A percentile compares a stretch with the other conserved stretches of the same genome.
Conservation (phyloP, 176 grass and related monocot species). For the Triticum urartu region DNA sequence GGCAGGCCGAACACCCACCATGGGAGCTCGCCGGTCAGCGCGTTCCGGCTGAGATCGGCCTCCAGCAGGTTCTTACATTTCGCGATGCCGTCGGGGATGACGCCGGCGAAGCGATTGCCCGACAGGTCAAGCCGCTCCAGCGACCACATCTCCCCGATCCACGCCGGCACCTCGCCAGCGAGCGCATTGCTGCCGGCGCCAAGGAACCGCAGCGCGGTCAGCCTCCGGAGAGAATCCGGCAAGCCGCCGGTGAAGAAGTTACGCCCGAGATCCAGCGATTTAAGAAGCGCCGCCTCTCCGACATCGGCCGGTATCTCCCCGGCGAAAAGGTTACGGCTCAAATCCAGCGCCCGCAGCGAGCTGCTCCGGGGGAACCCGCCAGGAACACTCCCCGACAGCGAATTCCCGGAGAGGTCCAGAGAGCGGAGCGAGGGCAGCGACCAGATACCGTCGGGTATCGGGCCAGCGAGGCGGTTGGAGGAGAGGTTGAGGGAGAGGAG, state of each 20-base stretch:
- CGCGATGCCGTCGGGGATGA: conserved; percentile 60
- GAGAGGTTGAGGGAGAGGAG: conserved; percentile 80
- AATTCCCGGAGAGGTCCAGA: conserved; percentile 81
- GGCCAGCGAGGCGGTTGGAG: conserved; percentile 64
- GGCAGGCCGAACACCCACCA: conserved; percentile 75
- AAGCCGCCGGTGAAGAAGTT: conserved; percentile 68
- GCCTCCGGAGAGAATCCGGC: conserved; percentile 59
- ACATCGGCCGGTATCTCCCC: conserved; percentile 73
- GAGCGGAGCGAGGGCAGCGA: conserved; percentile 64
- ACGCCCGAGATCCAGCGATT: conserved; percentile 65
- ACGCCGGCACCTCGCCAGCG: conserved; percentile 51
- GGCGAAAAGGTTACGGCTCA: conserved; percentile 70
- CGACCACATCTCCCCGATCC: conserved; percentile 86
- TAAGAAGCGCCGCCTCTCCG: conserved; percentile 60
- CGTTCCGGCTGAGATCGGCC: conserved; percentile 68
- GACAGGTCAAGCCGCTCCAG: conserved; percentile 76
- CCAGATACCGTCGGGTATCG: conserved; percentile 65
- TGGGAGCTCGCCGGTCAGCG: conserved; percentile 70
- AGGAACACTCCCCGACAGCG: conserved; percentile 56
- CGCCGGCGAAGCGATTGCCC: conserved; percentile 61
- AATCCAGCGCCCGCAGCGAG: conserved; percentile 51
- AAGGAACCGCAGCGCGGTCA: conserved; percentile 51
- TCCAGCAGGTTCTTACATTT: conserved; percentile 61
- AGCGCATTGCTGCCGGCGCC: conserved; percentile 65
- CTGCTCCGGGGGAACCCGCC: conserved; percentile 48